phyloP scores from a whole-genome alignment of 2,329 filamentous ascomycete genomes.

The Fusarium metavorans region DNA sequence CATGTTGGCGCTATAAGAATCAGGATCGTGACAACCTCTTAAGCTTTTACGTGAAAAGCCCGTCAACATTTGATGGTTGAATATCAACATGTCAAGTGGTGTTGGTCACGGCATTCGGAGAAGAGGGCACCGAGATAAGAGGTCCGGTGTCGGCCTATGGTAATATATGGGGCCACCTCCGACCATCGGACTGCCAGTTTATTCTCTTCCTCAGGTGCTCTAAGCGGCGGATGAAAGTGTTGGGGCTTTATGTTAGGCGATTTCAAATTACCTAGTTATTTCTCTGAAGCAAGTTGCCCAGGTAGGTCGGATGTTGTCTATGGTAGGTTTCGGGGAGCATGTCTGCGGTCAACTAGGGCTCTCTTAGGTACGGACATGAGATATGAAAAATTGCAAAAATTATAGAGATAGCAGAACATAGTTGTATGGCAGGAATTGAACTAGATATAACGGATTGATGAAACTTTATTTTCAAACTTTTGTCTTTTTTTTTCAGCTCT shows the following conservation, averaged over 20 bases:
- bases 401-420: not conserved
- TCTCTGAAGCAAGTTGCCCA: not conserved
- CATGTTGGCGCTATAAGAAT: not conserved
- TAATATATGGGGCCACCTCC: not conserved
- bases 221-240: not conserved
- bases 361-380: too few relatives aligned
- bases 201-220: not conserved
- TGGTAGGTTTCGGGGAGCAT: too few relatives aligned
- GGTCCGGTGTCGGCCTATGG: not conserved
- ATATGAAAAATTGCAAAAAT: not conserved
- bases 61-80: not conserved
- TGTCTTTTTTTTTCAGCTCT: not conserved
- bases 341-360: too few relatives aligned
- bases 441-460: not conserved
- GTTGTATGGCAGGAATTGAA: not conserved
- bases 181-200: not conserved
- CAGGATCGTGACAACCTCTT: fast-evolving
- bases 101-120: not conserved
- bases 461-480: not conserved
- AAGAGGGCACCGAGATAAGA: not conserved
- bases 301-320: too few relatives aligned
- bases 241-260: not conserved
- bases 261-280: fast-evolving
- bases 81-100: not conserved
- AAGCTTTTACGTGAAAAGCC: not conserved